Evolutionary conservation across 2,329 filamentous ascomycete genomes (phyloP).

Genomic region (Ophiocordyceps camponoti-rufipedis): DNA sequence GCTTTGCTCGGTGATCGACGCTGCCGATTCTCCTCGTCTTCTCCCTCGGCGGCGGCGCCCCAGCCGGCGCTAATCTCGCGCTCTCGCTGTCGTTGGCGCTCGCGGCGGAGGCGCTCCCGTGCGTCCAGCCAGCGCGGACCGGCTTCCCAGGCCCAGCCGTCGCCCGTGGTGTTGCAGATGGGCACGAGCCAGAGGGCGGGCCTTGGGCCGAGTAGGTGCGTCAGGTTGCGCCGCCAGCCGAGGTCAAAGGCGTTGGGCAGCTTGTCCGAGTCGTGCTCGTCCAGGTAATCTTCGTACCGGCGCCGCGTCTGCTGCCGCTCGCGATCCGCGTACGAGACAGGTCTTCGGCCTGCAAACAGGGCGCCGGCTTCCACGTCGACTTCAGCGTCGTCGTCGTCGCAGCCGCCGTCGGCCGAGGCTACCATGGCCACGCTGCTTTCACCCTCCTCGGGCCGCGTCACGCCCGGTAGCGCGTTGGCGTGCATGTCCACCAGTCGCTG

Average conservation of each 20-base stretch:
- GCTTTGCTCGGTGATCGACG: conserved; percentile 29
- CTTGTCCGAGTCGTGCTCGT: conserved; percentile 74
- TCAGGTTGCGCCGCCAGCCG: conserved; percentile 62
- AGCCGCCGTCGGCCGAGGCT: too few relatives aligned
- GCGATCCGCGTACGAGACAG: conserved; percentile 34
- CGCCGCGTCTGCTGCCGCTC: conserved; percentile 35
- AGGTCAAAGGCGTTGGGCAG: conserved; percentile 90
- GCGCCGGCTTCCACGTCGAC: too few relatives aligned
- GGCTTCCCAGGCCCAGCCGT: conserved; percentile 90
- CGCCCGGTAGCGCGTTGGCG: conserved; percentile 61
- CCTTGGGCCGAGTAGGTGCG: conserved; percentile 62
- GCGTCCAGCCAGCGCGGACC: conserved; percentile 62
- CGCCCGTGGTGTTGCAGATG: conserved; percentile 67
- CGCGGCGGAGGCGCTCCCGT: conserved; percentile 39
- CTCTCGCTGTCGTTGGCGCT: conserved; percentile 40
- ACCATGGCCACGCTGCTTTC: conserved; percentile 24
- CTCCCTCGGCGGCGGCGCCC: conserved; percentile 23
- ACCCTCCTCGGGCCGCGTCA: conserved; percentile 68
- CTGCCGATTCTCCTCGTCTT: conserved; percentile 5
- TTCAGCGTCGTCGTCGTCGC: too few relatives aligned
- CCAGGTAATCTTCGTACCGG: conserved; percentile 56
- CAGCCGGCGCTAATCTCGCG: conserved; percentile 51
- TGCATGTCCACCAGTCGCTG: conserved; percentile 69
- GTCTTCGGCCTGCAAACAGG: conserved; percentile 4
- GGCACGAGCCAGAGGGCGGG: conserved; percentile 64